A percentile compares a stretch with the other conserved stretches of the same genome.
These are phyloP conservation scores for Taiozyma sp. DNA, from an alignment of 1,139 yeast species.

Conservation along the genomic window DNA sequence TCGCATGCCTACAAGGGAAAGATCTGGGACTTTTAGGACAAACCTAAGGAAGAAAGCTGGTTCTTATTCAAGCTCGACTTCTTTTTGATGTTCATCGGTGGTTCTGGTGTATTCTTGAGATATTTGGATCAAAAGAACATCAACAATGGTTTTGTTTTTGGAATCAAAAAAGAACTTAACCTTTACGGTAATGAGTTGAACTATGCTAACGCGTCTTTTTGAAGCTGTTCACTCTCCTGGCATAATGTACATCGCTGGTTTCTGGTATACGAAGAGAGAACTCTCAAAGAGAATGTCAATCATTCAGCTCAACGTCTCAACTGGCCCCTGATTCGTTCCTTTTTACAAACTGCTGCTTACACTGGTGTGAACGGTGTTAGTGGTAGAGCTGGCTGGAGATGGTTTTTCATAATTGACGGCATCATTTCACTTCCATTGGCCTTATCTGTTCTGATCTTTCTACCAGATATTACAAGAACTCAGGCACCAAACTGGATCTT, in stretches of 20 bases:
- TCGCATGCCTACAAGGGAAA: slow-evolving; percentile 4
- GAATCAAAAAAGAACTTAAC: slow-evolving; percentile 39
- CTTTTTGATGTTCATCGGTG: slow-evolving; percentile 25
- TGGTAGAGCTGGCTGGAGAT: slow-evolving; percentile 70
- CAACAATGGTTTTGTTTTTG: slow-evolving; percentile 40
- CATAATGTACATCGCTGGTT: slow-evolving; percentile 25
- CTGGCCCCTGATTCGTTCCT: slow-evolving; percentile 49
- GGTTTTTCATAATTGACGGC: slow-evolving; percentile 76
- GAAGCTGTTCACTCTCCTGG: slow-evolving; percentile 28
- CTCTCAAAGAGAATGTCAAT: slow-evolving; percentile 28
- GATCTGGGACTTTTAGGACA: slow-evolving; percentile 29
- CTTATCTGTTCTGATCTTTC: slow-evolving; percentile 44
- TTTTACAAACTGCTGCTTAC: slow-evolving; percentile 52
- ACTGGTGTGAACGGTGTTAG: slow-evolving; percentile 43
- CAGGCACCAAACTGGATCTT: slow-evolving; percentile 28
- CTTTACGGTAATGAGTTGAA: slow-evolving; percentile 35
- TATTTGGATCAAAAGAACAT: slow-evolving; percentile 31
- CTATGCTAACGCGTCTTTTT: slow-evolving; percentile 26
- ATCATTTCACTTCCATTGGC: slow-evolving; percentile 54
- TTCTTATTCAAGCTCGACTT: slow-evolving; percentile 29
- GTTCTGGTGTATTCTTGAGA: slow-evolving; percentile 29
- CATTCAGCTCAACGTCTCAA: slow-evolving; percentile 43
- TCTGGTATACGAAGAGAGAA: slow-evolving; percentile 22
- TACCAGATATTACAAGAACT: slow-evolving; percentile 47
- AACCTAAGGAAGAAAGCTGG: slow-evolving; percentile 24